Evolutionary conservation across 2,329 filamentous ascomycete genomes (phyloP), one percentile per base, ranked within the genome.

Genomic region (Canariomyces notabilis): DNA sequence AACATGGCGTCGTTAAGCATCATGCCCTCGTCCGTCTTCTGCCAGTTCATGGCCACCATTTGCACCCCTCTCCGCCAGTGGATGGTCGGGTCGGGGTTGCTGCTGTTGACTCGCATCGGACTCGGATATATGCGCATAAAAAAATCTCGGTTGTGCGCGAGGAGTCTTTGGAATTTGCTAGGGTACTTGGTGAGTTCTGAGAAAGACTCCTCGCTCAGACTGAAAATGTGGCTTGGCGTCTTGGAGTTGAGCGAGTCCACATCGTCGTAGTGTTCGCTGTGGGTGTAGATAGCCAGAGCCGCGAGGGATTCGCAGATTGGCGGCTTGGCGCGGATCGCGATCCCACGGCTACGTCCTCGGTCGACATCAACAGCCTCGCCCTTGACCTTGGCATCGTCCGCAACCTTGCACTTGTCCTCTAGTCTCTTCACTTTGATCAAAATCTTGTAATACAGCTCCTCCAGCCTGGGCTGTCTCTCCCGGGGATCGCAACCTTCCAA

Each of bases 1-100:
- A 97, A 98, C 93, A 98, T 97, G 62, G 87, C 93, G 59, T 95
- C 86, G 61, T 97, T 97, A 62, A 98, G 79, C 74, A 97, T 94
- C 79, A 96, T 94, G 35, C 88, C 87, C 46, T 93, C 81, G 62
- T 97, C 91, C 56, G 90, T 85, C 2, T 85, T 91, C 67, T 98
- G 93, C 91, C 93, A 97, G 64, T 98, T 98, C 65, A 97, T 77
- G 15, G 93, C 91, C 5, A 89, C 90, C 91, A 98, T 97, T 66
- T 98, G 93, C 16, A 96, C 90, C 21, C 93, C 93, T 43, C 87
- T 83, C 40, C 89, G 82, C 93, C 93, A 98, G 63, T 89, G 94
- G 35, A 82, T 82, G 53, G 89, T 83, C 1, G 93, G 93, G 59
- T 97, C 90, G 33, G 93, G 93, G 63, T 98, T 98, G n/a, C 87